Base-by-base conservation (phyloP, 1,284 basidiomycete genomes). In the Tilletiopsis washingtonensis region DNA sequence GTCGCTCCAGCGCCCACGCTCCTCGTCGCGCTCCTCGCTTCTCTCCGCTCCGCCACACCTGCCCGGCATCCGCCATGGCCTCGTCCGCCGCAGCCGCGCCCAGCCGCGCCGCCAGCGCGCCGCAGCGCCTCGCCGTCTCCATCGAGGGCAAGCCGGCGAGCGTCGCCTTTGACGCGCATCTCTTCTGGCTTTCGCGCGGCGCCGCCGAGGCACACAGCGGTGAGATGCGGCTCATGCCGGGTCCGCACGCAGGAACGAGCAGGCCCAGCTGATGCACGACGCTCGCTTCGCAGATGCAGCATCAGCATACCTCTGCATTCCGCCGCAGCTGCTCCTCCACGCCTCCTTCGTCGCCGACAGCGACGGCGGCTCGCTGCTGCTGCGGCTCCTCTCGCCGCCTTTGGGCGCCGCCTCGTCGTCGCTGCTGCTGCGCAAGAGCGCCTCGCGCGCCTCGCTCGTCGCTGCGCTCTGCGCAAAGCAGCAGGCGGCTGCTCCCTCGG, bases 301-400 rank as follows among this genome's bases (percentile, higher is more conserved):
- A 27, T 44, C 50, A 29, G 58, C 64, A 0, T 53, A 60, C 21
- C 45, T 64, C 20, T 54, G 58, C 23, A 56, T 67, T 2, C 64
- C 66, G 6, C 43, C 59, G 17, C 38, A 52, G 5, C 52, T 67
- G 11, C 57, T 69, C 4, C 59, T 69, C 38, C 53, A 63, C 40
- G 53, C 60, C 2, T 63, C 64, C 11, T 65, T 67, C 39, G 62
- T 69, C 7, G 47, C 61, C 14, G 66, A 69, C 51, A 61, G 58
- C 17, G 66, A 69, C 45, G 66, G 66, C 15, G 66, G 61, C 29
- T 64, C 64, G 23, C 59, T 67, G 15, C 56, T 63, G n/a, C 51
- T 69, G 6, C 57, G 64, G 4, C 46, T 65, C 12, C 45, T 69
- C 4, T 58, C 66, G 1, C 66, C 66, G 15, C 57, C 57, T 17